phyloP scores from a whole-genome alignment of 2,329 filamentous ascomycete species.

The Fusarium nygamai region DNA sequence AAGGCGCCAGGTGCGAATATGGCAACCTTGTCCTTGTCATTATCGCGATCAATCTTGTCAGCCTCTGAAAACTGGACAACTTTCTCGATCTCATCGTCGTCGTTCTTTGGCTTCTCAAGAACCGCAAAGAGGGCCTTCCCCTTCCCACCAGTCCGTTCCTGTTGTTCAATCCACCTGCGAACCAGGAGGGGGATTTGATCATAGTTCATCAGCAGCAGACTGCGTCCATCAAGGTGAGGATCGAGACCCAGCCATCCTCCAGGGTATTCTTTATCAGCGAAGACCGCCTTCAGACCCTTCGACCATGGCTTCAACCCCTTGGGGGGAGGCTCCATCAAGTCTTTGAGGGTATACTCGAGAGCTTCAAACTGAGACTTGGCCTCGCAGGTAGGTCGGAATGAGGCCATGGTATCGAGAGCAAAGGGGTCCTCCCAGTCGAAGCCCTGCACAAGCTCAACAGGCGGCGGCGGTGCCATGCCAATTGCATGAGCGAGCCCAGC shows the following conservation, averaged over 20 bases:
- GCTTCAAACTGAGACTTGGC: conserved; percentile 50
- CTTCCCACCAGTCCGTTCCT: conserved; percentile 48
- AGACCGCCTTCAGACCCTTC: conserved; percentile 53
- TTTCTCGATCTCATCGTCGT: conserved; percentile 51
- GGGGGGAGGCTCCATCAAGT: conserved; percentile 52
- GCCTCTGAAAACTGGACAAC: conserved; percentile 46
- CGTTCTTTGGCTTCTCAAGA: conserved; percentile 51
- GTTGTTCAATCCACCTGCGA: conserved; percentile 59
- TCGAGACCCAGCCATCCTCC: conserved; percentile 64
- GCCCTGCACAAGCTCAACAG: conserved; percentile 49
- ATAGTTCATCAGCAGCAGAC: conserved; percentile 59
- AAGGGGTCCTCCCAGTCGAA: conserved; percentile 57
- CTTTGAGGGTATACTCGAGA: conserved; percentile 55
- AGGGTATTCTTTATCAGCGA: conserved; percentile 56
- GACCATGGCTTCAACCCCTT: conserved; percentile 52
- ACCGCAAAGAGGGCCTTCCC: conserved; percentile 55
- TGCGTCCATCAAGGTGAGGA: conserved; percentile 60
- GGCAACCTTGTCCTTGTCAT: conserved; percentile 52
- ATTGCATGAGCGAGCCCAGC: conserved; percentile 42
- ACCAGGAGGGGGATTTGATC: conserved; percentile 54
- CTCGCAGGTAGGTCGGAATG: conserved; percentile 50
- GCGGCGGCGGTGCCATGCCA: conserved; percentile 40
- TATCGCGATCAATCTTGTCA: conserved; percentile 41
- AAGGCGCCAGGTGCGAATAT: conserved; percentile 64
- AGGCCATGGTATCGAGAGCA: conserved; percentile 37